Percentiles rank a stretch among this genome's conserved stretches.
These are phyloP conservation scores for Phlyctochytrium arcticum DNA, from an alignment of 192 early-diverging fungal genomes.

Conservation along the genomic window DNA sequence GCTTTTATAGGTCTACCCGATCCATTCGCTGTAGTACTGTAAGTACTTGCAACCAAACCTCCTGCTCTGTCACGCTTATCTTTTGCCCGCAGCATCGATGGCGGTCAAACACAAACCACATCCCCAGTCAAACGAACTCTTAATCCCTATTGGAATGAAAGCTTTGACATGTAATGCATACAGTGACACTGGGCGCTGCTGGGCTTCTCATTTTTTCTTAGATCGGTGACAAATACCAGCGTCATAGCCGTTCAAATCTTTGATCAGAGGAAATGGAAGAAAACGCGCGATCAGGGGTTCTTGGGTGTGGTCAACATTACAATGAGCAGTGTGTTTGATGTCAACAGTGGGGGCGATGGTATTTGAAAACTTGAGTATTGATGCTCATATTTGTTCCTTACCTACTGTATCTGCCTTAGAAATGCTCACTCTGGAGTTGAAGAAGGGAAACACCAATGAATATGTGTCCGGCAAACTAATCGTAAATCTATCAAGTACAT, in stretches of 20 bases:
- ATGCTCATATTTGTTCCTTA: slow-evolving; percentile 18
- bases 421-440: slow-evolving; percentile 87
- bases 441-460: slow-evolving; percentile 78
- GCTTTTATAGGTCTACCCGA: slow-evolving; percentile 72
- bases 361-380: not conserved
- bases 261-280: slow-evolving; percentile 97
- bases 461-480: slow-evolving; percentile 84
- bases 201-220: no score
- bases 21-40: slow-evolving; percentile 93
- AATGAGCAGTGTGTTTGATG: slow-evolving; percentile 77
- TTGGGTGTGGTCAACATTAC: slow-evolving; percentile 86
- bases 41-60: slow-evolving; percentile 3
- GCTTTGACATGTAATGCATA: slow-evolving; percentile 64
- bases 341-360: slow-evolving; percentile 68
- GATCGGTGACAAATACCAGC: slow-evolving; percentile 67
- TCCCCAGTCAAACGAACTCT: slow-evolving; percentile 80
- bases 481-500: slow-evolving; percentile 49
- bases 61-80: not conserved
- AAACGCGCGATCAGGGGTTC: slow-evolving; percentile 58
- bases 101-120: slow-evolving; percentile 92
- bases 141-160: slow-evolving; percentile 97
- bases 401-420: slow-evolving; percentile 48
- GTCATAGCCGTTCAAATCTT: slow-evolving; percentile 93
- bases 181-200: no score
- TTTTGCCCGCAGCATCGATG: slow-evolving; percentile 62